Percentiles rank a stretch among this genome's conserved stretches.
Conservation (phyloP, 768 basidiomycete genomes). For the Xerocomellus intermedius region DNA sequence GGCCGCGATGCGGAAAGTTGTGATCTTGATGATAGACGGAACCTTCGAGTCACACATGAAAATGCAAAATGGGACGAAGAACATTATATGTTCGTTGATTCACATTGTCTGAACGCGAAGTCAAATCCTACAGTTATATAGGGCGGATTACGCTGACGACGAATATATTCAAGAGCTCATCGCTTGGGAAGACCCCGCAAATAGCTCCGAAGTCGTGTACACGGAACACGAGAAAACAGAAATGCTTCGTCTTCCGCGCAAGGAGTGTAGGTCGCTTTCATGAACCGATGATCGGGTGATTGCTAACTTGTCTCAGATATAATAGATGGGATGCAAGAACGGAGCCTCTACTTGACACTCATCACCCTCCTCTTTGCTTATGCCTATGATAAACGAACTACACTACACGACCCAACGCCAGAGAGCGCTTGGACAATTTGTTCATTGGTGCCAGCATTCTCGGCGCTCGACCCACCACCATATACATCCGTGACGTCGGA, state of each 20-base stretch:
- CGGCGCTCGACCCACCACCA: constrained; percentile 77
- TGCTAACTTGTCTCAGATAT: constrained; percentile 50
- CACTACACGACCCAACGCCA: constrained; percentile 74
- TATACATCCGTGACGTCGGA: constrained; percentile 31
- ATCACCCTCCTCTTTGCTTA: constrained; percentile 75
- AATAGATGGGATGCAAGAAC: constrained; percentile 51
- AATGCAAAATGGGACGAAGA: constrained; percentile 81
- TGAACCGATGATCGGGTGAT: background rate
- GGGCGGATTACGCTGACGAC: constrained; percentile 81
- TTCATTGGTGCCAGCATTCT: constrained; percentile 69
- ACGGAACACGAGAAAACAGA: constrained; percentile 69
- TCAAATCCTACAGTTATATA: constrained; percentile 28
- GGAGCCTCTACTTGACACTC: constrained; percentile 65
- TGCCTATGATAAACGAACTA: constrained; percentile 77
- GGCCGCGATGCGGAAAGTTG: constrained; percentile 64
- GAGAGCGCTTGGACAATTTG: constrained; percentile 89
- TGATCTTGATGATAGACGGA: constrained; percentile 48
- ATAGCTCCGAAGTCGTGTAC: constrained; percentile 45
- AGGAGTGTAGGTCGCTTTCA: constrained; percentile 44
- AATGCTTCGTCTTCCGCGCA: constrained; percentile 56
- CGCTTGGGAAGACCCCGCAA: constrained; percentile 60
- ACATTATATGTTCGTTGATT: constrained; percentile 68
- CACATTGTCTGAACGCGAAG: background rate
- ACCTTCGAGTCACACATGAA: constrained; percentile 57
- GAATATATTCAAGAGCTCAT: constrained; percentile 72